These are phyloP conservation scores for Lentinula guzmanii DNA, from an alignment of 768 basidiomycete species.

Conservation along the genomic window DNA sequence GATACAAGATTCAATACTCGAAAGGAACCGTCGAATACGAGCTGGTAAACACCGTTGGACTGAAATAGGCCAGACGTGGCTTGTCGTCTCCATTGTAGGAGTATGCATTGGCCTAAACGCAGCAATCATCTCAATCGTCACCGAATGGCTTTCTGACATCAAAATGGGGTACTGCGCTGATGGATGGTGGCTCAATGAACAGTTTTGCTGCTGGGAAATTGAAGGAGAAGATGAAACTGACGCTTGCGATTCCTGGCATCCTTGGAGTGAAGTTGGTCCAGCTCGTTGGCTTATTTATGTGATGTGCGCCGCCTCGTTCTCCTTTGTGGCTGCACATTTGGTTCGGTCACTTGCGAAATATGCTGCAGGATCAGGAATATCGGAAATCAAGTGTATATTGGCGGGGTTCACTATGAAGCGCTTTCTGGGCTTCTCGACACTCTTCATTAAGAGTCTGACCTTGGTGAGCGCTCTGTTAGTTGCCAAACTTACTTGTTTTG, in stretches of 20 bases:
- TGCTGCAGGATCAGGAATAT: conserved; percentile 96
- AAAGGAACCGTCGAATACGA: conserved; percentile 54
- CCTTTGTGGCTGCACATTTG: conserved; percentile 83
- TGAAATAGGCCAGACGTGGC: conserved; percentile 83
- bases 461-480: conserved; percentile 48
- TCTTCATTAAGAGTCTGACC: conserved; percentile 90
- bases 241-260: conserved; percentile 86
- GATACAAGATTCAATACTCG: conserved; percentile 73
- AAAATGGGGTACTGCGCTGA: conserved; percentile 96
- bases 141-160: conserved; percentile 96
- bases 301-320: conserved; percentile 73
- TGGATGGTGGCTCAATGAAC: conserved; percentile 98
- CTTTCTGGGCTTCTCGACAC: conserved; percentile 84
- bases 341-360: conserved; percentile 88
- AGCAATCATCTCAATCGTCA: conserved; percentile 92
- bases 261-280: conserved; percentile 72
- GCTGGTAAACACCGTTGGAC: conserved; percentile 39
- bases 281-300: conserved; percentile 86
- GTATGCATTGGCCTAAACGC: conserved; percentile 89
- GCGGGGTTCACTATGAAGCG: conserved; percentile 98
- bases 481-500: conserved; percentile 3
- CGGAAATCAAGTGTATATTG: conserved; percentile 97
- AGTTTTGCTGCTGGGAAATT: conserved; percentile 98
- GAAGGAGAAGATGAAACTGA: conserved; percentile 65
- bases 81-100: conserved; percentile 68